A percentile compares a stretch with the other conserved stretches of the same genome.
Conservation (phyloP, 371 early-diverging fungal genomes). For the Syncephalastrum racemosum region DNA sequence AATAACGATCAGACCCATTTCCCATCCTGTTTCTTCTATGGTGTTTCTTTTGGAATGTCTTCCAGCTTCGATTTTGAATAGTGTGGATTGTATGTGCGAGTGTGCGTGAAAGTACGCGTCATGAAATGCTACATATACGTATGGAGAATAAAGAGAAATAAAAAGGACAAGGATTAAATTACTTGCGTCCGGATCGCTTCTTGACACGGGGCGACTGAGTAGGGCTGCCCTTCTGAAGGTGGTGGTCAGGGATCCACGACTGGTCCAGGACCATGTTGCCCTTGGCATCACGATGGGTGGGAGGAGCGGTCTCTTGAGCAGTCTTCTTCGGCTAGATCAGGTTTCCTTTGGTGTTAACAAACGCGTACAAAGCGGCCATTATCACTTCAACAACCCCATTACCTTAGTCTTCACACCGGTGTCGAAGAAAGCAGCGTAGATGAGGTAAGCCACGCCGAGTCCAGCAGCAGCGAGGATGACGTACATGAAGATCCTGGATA, state of each 20-base stretch:
- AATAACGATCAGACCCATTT: too few species aligned
- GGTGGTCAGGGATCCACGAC: slow-evolving; percentile 51
- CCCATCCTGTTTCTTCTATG: too few species aligned
- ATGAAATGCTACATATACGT: too few species aligned
- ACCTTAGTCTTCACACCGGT: slow-evolving; percentile 32
- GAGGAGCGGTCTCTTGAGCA: slow-evolving; percentile 25
- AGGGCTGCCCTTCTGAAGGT: slow-evolving; percentile 34
- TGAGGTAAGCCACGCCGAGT: slow-evolving; percentile 42
- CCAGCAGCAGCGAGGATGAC: slow-evolving; percentile 41
- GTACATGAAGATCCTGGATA: slow-evolving; percentile 40
- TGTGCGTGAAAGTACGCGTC: too few species aligned
- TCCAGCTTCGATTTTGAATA: too few species aligned
- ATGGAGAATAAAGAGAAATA: background rate
- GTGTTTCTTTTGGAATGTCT: too few species aligned
- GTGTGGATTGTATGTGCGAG: too few species aligned
- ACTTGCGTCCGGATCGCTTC: slow-evolving; percentile 45
- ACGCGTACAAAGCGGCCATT: background rate
- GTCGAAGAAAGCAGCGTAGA: slow-evolving; percentile 47
- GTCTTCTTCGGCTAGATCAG: slow-evolving; percentile 30
- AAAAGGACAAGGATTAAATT: slow-evolving; percentile 7
- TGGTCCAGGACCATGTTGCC: slow-evolving; percentile 52
- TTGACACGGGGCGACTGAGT: slow-evolving; percentile 44
- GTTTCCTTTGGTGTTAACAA: background rate
- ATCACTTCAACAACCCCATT: slow-evolving; percentile 15
- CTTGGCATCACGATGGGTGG: slow-evolving; percentile 52